A percentile compares a stretch with the other conserved stretches of the same genome.
Evolutionary conservation across 2,329 filamentous ascomycete genomes (phyloP).

Genomic region (Talaromyces sp.): DNA sequence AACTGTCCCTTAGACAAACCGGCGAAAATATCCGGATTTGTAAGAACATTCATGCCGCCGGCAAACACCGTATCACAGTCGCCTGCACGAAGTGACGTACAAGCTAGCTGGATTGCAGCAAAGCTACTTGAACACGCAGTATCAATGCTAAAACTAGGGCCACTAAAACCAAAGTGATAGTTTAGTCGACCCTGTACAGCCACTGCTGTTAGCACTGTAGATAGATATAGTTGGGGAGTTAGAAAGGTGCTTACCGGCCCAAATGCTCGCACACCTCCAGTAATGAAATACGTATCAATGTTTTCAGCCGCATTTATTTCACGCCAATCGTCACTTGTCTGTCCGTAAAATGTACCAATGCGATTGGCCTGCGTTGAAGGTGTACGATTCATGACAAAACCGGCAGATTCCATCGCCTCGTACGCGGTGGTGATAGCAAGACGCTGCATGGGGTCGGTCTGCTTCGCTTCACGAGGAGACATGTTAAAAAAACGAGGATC

Average conservation of each 20-base stretch:
- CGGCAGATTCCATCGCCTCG: conserved; percentile 73
- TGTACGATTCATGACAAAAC: conserved; percentile 65
- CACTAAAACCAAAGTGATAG: conserved; percentile 69
- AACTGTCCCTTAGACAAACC: conserved; percentile 53
- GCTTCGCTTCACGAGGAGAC: conserved; percentile 70
- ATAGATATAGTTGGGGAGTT: background rate
- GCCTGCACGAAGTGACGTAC: conserved; percentile 63
- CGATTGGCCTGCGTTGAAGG: conserved; percentile 56
- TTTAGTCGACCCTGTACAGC: conserved; percentile 52
- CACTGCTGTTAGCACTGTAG: background rate
- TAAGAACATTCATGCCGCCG: conserved; percentile 64
- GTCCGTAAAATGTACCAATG: conserved; percentile 68
- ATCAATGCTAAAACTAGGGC: conserved; percentile 63
- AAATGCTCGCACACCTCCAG: conserved; percentile 54
- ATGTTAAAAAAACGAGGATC: conserved; percentile 39
- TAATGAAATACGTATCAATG: conserved; percentile 61
- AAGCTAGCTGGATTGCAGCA: conserved; percentile 63
- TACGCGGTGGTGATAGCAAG: conserved; percentile 72
- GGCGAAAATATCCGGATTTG: conserved; percentile 70
- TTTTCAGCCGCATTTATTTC: conserved; percentile 58
- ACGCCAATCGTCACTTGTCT: conserved; percentile 68
- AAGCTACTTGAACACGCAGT: conserved; percentile 68
- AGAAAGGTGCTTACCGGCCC: conserved; percentile 52
- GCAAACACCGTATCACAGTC: conserved; percentile 75
- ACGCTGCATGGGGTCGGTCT: conserved; percentile 75